phyloP scores from a whole-genome alignment of 2,329 filamentous ascomycete genomes.

The Dothistroma septosporum region DNA sequence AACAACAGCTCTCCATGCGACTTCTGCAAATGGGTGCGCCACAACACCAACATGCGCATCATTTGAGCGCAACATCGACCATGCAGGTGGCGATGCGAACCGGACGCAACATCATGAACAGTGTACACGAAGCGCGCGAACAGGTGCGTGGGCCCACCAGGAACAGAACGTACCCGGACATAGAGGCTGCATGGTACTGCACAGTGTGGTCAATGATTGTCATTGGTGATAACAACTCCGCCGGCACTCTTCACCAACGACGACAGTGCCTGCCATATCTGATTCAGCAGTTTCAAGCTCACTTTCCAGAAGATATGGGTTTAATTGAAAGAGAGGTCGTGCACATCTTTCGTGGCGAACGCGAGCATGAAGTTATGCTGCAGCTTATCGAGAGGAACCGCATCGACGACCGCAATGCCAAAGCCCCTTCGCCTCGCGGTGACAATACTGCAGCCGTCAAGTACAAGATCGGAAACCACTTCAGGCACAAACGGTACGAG shows the following conservation, averaged over 20 bases:
- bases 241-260: conserved; percentile 34
- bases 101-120: conserved; percentile 74
- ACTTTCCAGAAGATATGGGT: conserved; percentile 67
- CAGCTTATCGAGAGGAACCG: conserved; percentile 55
- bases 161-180: conserved; percentile 42
- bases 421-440: conserved; percentile 33
- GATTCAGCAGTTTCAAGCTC: conserved; percentile 59
- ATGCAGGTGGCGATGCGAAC: conserved; percentile 69
- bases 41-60: conserved; percentile 41
- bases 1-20: conserved; percentile 57
- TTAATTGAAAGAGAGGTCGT: conserved; percentile 65
- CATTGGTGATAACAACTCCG: conserved; percentile 32
- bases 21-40: conserved; percentile 45
- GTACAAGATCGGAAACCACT: conserved; percentile 76
- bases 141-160: conserved; percentile 19
- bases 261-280: conserved; percentile 62
- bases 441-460: conserved; percentile 38
- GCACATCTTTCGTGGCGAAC: conserved; percentile 54
- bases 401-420: conserved; percentile 53
- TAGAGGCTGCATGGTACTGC: conserved; percentile 63
- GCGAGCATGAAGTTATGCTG: conserved; percentile 53
- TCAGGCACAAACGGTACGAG: conserved; percentile 73
- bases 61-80: conserved; percentile 61
- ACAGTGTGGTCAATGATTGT: conserved; percentile 65
- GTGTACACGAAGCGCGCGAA: conserved; percentile 52